Percentiles rank a stretch among this genome's conserved stretches.
Conservation (phyloP, 2,329 filamentous ascomycete genomes). For the Fusarium floridanum region DNA sequence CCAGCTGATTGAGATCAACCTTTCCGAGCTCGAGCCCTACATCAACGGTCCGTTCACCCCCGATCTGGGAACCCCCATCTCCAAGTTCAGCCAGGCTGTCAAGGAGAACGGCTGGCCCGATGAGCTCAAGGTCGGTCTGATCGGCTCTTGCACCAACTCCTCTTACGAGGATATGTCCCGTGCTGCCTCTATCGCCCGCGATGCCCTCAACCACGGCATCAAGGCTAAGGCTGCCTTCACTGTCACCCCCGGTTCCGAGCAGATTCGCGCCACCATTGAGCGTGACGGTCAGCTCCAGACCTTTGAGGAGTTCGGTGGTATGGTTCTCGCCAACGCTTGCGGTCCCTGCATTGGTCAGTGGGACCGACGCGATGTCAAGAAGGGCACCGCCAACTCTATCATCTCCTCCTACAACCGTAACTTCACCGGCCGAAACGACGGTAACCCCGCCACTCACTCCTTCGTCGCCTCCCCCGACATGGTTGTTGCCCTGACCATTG, state of each 20-base stretch:
- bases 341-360: slow-evolving; percentile 95
- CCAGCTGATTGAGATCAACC: slow-evolving; percentile 88
- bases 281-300: slow-evolving; percentile 88
- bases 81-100: slow-evolving; percentile 87
- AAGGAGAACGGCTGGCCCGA: slow-evolving; percentile 90
- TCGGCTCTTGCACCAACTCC: slow-evolving; percentile 98
- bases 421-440: slow-evolving; percentile 98
- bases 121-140: slow-evolving; percentile 91
- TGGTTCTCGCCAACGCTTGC: slow-evolving; percentile 94
- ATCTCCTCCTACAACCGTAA: slow-evolving; percentile 99
- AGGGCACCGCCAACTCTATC: slow-evolving; percentile 96
- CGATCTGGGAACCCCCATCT: slow-evolving; percentile 92
- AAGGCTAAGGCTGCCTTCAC: slow-evolving; percentile 93
- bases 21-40: slow-evolving; percentile 91
- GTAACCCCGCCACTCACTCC: slow-evolving; percentile 93
- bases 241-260: slow-evolving; percentile 95
- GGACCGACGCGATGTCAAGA: slow-evolving; percentile 93
- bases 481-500: slow-evolving; percentile 87
- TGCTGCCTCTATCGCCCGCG: slow-evolving; percentile 91
- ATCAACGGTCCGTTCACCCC: slow-evolving; percentile 98
- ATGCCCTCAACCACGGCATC: slow-evolving; percentile 89
- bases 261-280: slow-evolving; percentile 94
- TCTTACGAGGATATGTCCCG: slow-evolving; percentile 99
- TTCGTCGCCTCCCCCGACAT: slow-evolving; percentile 94
- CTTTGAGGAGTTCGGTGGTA: slow-evolving; percentile 87